Conservation (phyloP, 352 stramenopile species). For the Phytophthora chlamydospora region DNA sequence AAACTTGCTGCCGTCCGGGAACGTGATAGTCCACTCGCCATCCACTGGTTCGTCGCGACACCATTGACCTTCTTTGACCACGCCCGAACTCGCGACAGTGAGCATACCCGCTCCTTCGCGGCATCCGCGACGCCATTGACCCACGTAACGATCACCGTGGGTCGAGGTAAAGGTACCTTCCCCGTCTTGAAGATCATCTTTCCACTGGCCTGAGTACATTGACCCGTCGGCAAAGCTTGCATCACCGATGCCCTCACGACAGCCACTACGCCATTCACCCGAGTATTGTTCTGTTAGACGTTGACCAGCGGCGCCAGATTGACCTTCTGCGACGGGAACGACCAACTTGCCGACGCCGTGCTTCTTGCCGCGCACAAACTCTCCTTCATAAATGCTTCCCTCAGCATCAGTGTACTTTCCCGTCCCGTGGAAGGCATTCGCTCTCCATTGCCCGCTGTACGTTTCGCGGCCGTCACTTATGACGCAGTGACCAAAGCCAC, state of each 20-base stretch:
- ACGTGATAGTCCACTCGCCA: conserved; percentile 80
- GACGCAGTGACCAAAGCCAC: conserved; percentile 75
- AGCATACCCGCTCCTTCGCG: conserved; percentile 61
- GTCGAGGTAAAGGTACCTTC: conserved; percentile 67
- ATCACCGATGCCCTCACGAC: conserved; percentile 63
- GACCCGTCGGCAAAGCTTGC: conserved; percentile 58
- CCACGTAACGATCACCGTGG: conserved; percentile 71
- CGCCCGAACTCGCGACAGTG: conserved; percentile 47
- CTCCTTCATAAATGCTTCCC: conserved; percentile 82
- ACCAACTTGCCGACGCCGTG: conserved; percentile 68
- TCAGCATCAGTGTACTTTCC: conserved; percentile 86
- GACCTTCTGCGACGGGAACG: conserved; percentile 7
- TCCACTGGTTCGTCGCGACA: conserved; percentile 58
- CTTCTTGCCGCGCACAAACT: conserved; percentile 78
- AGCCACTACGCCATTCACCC: conserved; percentile 65
- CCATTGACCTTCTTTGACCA: conserved; percentile 78
- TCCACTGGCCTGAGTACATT: conserved; percentile 67
- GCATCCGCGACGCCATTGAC: conserved; percentile 63
- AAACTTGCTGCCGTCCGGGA: conserved; percentile 78
- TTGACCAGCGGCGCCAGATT: conserved; percentile 22
- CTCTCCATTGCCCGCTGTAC: conserved; percentile 74
- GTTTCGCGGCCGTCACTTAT: conserved; percentile 73
- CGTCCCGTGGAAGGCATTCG: conserved; percentile 77
- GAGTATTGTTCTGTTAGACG: conserved; percentile 53
- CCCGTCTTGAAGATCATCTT: conserved; percentile 55